phyloP scores from a whole-genome alignment of 176 grass and related monocot genomes.

The Aegilops longissima region DNA sequence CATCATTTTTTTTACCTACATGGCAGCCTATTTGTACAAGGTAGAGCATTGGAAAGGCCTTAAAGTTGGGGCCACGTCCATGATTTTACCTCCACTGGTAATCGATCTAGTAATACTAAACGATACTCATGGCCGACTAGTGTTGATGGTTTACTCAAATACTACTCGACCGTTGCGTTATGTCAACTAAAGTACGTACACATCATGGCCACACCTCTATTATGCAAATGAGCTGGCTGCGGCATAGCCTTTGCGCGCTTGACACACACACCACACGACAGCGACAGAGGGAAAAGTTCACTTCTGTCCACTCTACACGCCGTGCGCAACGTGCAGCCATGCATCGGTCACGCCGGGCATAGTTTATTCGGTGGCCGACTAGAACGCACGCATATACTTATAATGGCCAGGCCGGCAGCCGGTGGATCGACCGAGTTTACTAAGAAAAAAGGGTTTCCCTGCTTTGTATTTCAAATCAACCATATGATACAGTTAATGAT shows the following conservation, averaged over 20 bases:
- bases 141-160: too few species aligned
- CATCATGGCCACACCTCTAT: background rate
- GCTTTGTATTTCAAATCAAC: too few species aligned
- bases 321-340: background rate
- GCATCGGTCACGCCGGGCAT: background rate
- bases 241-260: background rate
- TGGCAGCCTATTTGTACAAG: too few species aligned
- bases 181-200: background rate
- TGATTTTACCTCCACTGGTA: too few species aligned
- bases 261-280: background rate
- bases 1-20: too few species aligned
- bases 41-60: too few species aligned
- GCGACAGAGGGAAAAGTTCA: background rate
- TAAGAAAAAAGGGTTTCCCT: too few species aligned
- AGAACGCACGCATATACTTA: background rate
- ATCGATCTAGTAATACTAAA: too few species aligned
- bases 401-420: slow-evolving; percentile 24
- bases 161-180: too few species aligned
- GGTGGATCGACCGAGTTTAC: background rate
- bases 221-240: background rate
- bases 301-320: background rate
- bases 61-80: too few species aligned
- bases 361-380: background rate
- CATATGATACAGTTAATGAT: too few species aligned
- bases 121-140: too few species aligned